These are phyloP conservation scores for Rhinocladiella mackenziei DNA, from an alignment of 2,329 filamentous ascomycete genomes.

Conservation along the genomic window DNA sequence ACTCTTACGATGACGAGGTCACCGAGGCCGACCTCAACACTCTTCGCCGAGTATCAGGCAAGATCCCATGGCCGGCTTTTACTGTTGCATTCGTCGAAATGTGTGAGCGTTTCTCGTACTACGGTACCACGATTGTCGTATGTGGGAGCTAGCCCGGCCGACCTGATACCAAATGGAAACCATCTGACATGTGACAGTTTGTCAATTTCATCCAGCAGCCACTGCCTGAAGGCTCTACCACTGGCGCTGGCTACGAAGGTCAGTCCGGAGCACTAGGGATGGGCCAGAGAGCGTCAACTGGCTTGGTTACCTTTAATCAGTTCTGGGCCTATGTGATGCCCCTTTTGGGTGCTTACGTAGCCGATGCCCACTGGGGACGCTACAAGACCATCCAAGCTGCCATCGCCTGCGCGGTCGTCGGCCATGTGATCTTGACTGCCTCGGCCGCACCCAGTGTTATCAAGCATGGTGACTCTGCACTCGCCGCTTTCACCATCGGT, in stretches of 20 bases:
- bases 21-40: slow-evolving; percentile 25
- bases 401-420: slow-evolving; percentile 59
- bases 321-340: slow-evolving; percentile 62
- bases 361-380: slow-evolving; percentile 66
- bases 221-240: slow-evolving; percentile 52
- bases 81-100: slow-evolving; percentile 29
- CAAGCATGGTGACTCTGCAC: slow-evolving; percentile 52
- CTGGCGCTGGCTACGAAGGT: slow-evolving; percentile 50
- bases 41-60: slow-evolving; percentile 27
- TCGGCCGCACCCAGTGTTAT: slow-evolving; percentile 63
- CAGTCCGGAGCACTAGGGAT: slow-evolving; percentile 56
- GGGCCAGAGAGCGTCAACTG: slow-evolving; percentile 55
- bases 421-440: slow-evolving; percentile 63
- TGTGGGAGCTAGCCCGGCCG: slow-evolving; percentile 11
- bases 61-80: slow-evolving; percentile 27
- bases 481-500: slow-evolving; percentile 61
- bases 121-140: slow-evolving; percentile 27
- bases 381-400: slow-evolving; percentile 68
- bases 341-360: slow-evolving; percentile 55
- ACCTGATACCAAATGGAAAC: slow-evolving; percentile 54
- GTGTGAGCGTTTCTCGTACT: slow-evolving; percentile 31
- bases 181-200: slow-evolving; percentile 36
- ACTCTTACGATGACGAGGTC: slow-evolving; percentile 24
- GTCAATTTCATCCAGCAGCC: slow-evolving; percentile 61
- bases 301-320: slow-evolving; percentile 53